These are phyloP conservation scores for Dictyophora rubrovolvata DNA, from an alignment of 768 basidiomycete genomes.

Conservation along the genomic window DNA sequence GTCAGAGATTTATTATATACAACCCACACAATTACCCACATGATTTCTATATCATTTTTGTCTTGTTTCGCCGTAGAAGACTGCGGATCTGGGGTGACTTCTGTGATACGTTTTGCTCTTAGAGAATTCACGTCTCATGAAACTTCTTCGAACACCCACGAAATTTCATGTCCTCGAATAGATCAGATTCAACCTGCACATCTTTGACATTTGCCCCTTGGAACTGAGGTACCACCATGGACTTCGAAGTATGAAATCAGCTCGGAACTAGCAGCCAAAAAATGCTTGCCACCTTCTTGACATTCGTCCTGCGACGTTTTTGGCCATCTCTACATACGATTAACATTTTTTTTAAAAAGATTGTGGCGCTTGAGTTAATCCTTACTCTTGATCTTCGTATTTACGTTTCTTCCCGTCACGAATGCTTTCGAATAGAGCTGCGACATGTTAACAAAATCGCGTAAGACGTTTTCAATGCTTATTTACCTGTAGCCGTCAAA, in stretches of 20 bases:
- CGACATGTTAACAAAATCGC: not conserved
- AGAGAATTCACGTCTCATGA: conserved; percentile 11
- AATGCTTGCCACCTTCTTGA: conserved; percentile 35
- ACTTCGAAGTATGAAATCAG: conserved; percentile 25
- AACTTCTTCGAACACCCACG: conserved; percentile 36
- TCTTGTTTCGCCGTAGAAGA: conserved; percentile 57
- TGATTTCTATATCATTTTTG: conserved; percentile 54
- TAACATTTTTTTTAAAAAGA: not conserved
- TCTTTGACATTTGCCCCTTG: conserved; percentile 53
- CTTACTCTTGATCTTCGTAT: conserved; percentile 35
- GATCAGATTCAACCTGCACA: conserved; percentile 45
- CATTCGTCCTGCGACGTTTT: conserved; percentile 49
- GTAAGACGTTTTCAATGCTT: not conserved
- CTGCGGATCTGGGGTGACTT: conserved; percentile 68
- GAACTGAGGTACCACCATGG: conserved; percentile 53
- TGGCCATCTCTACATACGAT: conserved; percentile 25
- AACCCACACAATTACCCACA: conserved; percentile 31
- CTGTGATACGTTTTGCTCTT: conserved; percentile 25
- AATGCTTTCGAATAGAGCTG: conserved; percentile 52
- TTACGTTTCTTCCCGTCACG: conserved; percentile 65
- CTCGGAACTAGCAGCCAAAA: not conserved
- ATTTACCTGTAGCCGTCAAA: conserved; percentile 54
- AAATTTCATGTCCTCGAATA: conserved; percentile 73
- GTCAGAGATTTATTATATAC: not conserved
- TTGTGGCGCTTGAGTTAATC: conserved; percentile 35